Base-by-base conservation (phyloP, 352 stramenopile species). In the Plasmopara viticola region DNA sequence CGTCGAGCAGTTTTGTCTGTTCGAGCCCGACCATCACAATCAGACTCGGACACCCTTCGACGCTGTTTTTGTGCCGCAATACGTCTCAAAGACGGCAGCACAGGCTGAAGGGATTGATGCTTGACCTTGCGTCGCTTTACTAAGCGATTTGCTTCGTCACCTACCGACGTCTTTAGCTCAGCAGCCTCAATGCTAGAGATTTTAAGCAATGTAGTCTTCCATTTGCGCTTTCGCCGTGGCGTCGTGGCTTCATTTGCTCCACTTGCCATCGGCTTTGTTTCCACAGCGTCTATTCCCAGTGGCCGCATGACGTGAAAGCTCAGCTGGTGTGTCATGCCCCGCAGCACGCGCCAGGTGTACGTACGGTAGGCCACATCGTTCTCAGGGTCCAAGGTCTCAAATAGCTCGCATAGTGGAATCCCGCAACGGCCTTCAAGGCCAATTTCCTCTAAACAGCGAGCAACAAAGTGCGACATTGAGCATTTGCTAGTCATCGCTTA, bases 391-490 rank as follows among this genome's bases (percentile, higher is more conserved):
- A 80, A 64, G 0, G 74, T 48, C 30, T 68, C 72, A 40, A 91
- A 89, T 42, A 91, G 58, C 28, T 74, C 70, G 31, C 68, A 58
- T 25, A 94, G 43, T 7, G 74, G 66, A 45, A 94, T 56, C 0
- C 83, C 83, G 25, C 76, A 89, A 37, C 80, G 76, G 9, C 83
- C 83, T 49, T 90, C 78, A 33, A 94, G 75, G 1, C 75, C 78
- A 44, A 90, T 84, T 44, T 89, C 81, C 57, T 94, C 83, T 41
- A 92, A 63, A 48, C 78, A 92, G 40, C 77, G 72, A 55, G 81
- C 78, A 48, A 90, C 58, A 46, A 90, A 88, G 55, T 73, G 61
- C 43, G 74, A 70, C 76, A 91, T 87, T 35, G 48, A 51, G 28
- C 48, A 55, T 52, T 58, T 51, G 9, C 46, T 37, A 44, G 43